These are phyloP conservation scores for Cryptococcus neoformans DNA, from an alignment of 1,284 basidiomycete species.

Conservation along the genomic window DNA sequence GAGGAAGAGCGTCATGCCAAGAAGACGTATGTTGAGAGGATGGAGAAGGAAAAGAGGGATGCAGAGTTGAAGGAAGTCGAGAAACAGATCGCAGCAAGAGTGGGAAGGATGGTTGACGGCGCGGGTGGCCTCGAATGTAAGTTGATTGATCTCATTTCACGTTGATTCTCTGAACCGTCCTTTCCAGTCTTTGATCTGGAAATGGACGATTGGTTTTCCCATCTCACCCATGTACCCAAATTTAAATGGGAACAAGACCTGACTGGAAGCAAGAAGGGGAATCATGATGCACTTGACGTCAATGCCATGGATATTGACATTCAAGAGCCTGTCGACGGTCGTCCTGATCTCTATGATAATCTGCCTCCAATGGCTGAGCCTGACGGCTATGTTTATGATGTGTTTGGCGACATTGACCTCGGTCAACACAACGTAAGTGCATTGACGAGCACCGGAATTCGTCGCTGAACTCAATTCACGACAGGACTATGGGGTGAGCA, in stretches of 20 bases:
- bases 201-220: conserved; percentile 23
- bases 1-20: conserved; percentile 14
- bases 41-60: conserved; percentile 13
- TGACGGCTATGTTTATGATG: not conserved
- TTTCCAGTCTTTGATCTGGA: conserved; percentile 28
- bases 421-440: not conserved
- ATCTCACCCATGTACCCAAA: conserved; percentile 11
- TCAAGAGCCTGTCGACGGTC: not conserved
- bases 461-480: too few relatives aligned
- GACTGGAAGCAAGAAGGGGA: conserved; percentile 11
- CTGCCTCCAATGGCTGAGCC: not conserved
- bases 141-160: conserved; percentile 1
- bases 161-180: not conserved
- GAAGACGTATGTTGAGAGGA: conserved; percentile 13
- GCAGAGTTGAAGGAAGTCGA: conserved; percentile 8
- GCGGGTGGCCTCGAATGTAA: conserved; percentile 26
- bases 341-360: not conserved
- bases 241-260: conserved; percentile 36
- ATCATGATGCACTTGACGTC: not conserved
- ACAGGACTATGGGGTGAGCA: too few relatives aligned
- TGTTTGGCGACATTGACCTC: not conserved
- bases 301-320: not conserved
- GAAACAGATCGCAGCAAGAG: conserved; percentile 5
- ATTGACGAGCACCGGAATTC: too few relatives aligned
- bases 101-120: conserved; percentile 21